A percentile compares a stretch with the other conserved stretches of the same genome.
phyloP scores from a whole-genome alignment of 768 basidiomycete species.

The Leccinum subgranulosum region DNA sequence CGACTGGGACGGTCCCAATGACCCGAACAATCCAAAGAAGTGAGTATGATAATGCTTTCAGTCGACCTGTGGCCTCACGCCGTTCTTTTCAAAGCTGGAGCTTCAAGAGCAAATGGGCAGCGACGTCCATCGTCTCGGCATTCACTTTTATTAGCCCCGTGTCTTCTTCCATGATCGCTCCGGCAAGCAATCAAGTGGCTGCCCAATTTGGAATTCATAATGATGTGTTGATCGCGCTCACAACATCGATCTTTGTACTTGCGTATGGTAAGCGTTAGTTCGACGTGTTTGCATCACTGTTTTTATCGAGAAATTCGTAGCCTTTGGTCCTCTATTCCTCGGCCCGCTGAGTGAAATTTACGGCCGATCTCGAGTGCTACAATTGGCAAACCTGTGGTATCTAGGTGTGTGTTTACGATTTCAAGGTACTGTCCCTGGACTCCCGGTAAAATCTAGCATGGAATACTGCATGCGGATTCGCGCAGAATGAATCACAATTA shows the following conservation, averaged over 20 bases:
- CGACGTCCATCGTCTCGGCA: slow-evolving; percentile 58
- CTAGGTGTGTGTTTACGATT: slow-evolving; percentile 40
- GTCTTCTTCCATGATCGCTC: slow-evolving; percentile 74
- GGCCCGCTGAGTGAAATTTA: slow-evolving; percentile 73
- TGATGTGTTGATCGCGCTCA: slow-evolving; percentile 48
- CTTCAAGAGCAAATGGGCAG: slow-evolving; percentile 58
- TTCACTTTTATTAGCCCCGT: slow-evolving; percentile 70
- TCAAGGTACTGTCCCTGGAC: background rate
- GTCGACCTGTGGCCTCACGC: background rate
- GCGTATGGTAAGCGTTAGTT: slow-evolving; percentile 47
- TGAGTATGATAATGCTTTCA: slow-evolving; percentile 18
- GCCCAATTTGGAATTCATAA: slow-evolving; percentile 53
- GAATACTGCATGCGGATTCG: slow-evolving; percentile 65
- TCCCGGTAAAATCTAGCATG: slow-evolving; percentile 38
- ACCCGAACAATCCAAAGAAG: slow-evolving; percentile 60
- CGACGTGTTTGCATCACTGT: background rate
- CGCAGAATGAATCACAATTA: slow-evolving; percentile 52
- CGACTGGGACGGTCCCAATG: slow-evolving; percentile 62
- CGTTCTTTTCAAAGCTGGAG: slow-evolving; percentile 46
- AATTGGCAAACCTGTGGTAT: slow-evolving; percentile 63
- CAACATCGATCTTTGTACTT: slow-evolving; percentile 56
- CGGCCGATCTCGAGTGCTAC: slow-evolving; percentile 61
- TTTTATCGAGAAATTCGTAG: background rate
- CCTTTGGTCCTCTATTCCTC: slow-evolving; percentile 28
- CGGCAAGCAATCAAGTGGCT: slow-evolving; percentile 52